Evolutionary conservation across 306 rosid species (phyloP), one percentile per base, ranked within the genome.

Genomic region (Quercus engelmannii): DNA sequence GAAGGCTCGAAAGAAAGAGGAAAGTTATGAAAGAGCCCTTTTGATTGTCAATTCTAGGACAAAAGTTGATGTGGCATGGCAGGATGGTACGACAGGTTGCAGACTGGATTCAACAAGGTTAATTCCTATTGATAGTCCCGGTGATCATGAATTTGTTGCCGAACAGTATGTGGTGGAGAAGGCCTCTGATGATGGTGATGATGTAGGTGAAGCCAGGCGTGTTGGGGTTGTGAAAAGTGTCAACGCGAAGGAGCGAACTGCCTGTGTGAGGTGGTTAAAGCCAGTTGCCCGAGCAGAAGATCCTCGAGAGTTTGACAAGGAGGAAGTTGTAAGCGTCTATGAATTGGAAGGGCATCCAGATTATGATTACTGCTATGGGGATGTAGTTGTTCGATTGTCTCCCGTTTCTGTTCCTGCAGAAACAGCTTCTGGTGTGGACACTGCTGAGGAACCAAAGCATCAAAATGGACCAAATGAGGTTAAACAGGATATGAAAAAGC

Each of bases 311-410:
- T 96, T 93, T 77, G 96, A 90, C 77, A 88, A 69, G n/a, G 98
- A 96, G 81, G 99, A 93, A 90, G 72, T 91, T 76, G 98, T 91
- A 46, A 96, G 99, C 3, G 99, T 96, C 38, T 96, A 96, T 79
- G 98, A 96, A 92, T 91, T 93, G 82, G 98, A 96, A 76, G 94
- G 96, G 74, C 99, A 96, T 90, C 96, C 91, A 6, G 99, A 96
- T 88, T 96, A 89, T 87, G 99, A 96, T 76, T 96, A 93, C 81
- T 93, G 99, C 89, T 87, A 91, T 55, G 99, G 98, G 76, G 98
- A 96, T 75, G 98, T 93, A 81, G 99, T 96, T 82, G 99, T 96
- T 76, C 90, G 98, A 79, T 74, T 96, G 68, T 86, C 90, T 74
- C 96, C 98, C 17, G 93, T 86, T 80, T 85, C 90, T 75, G 81